Evolutionary conservation across 495 filamentous ascomycete species (phyloP), one percentile per base, ranked within the genome.

Genomic region (Xeromyces bisporus): DNA sequence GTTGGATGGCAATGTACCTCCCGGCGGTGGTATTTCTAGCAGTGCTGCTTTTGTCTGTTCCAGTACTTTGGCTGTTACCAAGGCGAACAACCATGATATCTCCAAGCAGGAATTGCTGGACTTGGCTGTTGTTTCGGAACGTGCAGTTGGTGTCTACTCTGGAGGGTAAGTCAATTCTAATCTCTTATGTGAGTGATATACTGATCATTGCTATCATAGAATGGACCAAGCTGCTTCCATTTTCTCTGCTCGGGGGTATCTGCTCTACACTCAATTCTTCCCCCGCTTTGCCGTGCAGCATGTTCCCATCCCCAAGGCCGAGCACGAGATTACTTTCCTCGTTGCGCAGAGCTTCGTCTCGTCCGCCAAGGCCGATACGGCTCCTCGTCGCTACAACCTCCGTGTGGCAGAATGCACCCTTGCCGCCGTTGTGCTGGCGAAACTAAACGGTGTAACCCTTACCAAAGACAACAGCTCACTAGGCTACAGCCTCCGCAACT

Each of bases 211-310:
- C 15, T 23, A 3, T 29, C 3, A 31, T 12, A 61, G 57, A 15
- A 96, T 97, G 89, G 89, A 97, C 51, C 91, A 97, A 56, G 77
- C 84, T n/a, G 89, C 89, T 15, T 93, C 85, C 3, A 86, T 97
- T 37, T 89, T 97, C 53, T 81, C 82, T 2, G 60, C 77, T 42
- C 69, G 73, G 30, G 89, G 82, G 33, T 84, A 74, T 33, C 82
- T 89, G 15, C 69, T 93, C 21, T 84, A 89, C 48, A 87, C 93
- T 33, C 80, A 76, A 26, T 96, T 97, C 63, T 73, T 70, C 32
- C 89, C 91, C 2, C 58, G 56, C n/a, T 74, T 96, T 28, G 58
- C 62, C 17, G 85, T 71, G 15, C 62, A 73, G 21, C 75, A 84
- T 11, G 74, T 96, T 26, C 60, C 72, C n/a, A 86, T 97, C 52